These are phyloP conservation scores for Avena sativa DNA, from an alignment of 176 grass and related monocot genomes.

Conservation along the genomic window DNA sequence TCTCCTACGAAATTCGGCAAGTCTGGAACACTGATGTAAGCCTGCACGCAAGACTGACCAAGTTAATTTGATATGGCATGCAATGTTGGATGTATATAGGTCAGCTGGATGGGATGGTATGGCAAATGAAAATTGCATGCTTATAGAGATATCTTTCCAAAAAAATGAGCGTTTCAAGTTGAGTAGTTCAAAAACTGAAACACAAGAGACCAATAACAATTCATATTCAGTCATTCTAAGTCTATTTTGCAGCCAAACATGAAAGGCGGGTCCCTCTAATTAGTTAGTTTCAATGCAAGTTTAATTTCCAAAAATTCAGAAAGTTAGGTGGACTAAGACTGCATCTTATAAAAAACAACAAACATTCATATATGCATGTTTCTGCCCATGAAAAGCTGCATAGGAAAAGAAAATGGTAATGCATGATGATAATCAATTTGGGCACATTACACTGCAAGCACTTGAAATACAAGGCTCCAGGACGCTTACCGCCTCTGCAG, in stretches of 20 bases:
- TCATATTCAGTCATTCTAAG: background rate
- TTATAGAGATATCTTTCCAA: too few relatives aligned
- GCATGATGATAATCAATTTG: background rate
- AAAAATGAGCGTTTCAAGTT: too few relatives aligned
- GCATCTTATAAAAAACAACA: background rate
- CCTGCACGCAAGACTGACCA: too few relatives aligned
- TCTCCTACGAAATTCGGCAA: background rate
- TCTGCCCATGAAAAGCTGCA: background rate
- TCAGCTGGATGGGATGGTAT: too few relatives aligned
- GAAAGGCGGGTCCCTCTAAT: too few relatives aligned
- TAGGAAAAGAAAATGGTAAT: background rate
- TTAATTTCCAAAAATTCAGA: too few relatives aligned
- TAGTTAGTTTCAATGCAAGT: background rate
- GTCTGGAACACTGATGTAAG: background rate
- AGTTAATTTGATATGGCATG: too few relatives aligned
- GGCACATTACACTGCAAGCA: background rate
- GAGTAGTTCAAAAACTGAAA: too few relatives aligned
- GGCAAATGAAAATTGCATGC: too few relatives aligned
- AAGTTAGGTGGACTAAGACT: background rate
- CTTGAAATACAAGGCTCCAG: background rate
- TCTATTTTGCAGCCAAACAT: background rate
- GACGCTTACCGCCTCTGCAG: background rate
- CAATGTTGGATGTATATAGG: too few relatives aligned
- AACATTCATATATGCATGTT: background rate
- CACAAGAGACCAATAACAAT: too few relatives aligned